Base-by-base conservation (phyloP, 164 flowering plant genomes). In the Paratinospora sagittata region DNA sequence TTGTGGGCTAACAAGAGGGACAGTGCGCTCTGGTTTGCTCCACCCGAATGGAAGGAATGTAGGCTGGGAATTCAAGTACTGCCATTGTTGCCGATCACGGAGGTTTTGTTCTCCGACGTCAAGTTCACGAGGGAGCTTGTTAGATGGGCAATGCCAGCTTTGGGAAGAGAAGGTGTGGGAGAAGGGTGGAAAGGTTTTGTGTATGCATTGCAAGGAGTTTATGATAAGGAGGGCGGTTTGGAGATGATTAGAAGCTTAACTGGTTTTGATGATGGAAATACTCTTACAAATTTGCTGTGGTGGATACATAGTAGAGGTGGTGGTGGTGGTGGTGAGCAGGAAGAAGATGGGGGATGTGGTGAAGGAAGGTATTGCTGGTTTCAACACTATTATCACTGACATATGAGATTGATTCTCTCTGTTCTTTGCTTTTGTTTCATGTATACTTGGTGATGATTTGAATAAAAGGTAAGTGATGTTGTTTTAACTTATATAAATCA, bases 151-250 rank as follows among this genome's bases (percentile, higher is more conserved):
- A 63, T 82, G 71, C 97, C 97, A 0, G 87, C 91, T 45, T 45
- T 92, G 81, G 73, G 19, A 13, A 84, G 97, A 68, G 88, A 81
- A 70, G 97, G 93, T 11, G 93, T 88, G 24, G 91, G 84, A 65
- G 97, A 90, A 76, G 97, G 97, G 16, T 92, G 97, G 98, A 94
- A 89, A 76, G 97, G 97, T 0, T 94, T 92, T 74, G 83, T 84
- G 0, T 92, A 94, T 82, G 87, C 97, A 3, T 37, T 92, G 82
- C 86, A 92, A 80, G 97, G 84, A 33, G 55, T 88, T 14, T 92
- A 88, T 74, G 88, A 89, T 67, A 87, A 79, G 78, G 77, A 74
- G 10, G 73, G 78, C 11, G 97, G 96, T 14, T 60, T 92, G 75
- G 77, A 78, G 72, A 89, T 88, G 75, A 80, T 85, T 2, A 82